These are phyloP conservation scores for Mimosa pudica DNA, from an alignment of 306 rosid species.

Conservation along the genomic window DNA sequence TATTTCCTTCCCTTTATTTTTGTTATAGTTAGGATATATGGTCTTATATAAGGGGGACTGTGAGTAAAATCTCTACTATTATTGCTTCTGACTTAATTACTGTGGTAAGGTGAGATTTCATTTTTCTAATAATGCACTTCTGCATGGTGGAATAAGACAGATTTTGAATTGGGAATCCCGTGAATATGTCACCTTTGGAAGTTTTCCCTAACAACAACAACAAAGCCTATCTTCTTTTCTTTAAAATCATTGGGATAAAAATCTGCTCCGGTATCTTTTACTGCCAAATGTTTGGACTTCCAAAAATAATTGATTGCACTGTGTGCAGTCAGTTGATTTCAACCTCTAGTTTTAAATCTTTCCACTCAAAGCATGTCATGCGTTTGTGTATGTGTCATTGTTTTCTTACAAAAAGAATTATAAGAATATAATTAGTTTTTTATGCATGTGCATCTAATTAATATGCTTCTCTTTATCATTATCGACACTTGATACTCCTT, in stretches of 20 bases:
- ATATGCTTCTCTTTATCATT: not conserved
- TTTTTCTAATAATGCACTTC: not conserved
- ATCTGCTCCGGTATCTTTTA: slow-evolving; percentile 10
- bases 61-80: slow-evolving; percentile 7
- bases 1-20: slow-evolving; percentile 28
- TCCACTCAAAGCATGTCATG: not conserved
- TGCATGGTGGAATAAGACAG: slow-evolving; percentile 40
- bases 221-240: slow-evolving; percentile 53
- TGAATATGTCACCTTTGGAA: slow-evolving; percentile 38
- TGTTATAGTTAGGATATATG: not conserved
- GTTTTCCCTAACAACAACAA: slow-evolving; percentile 36
- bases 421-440: not conserved
- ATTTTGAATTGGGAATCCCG: slow-evolving; percentile 46
- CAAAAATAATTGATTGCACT: not conserved
- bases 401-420: not conserved
- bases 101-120: slow-evolving; percentile 24
- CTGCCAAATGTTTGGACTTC: not conserved
- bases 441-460: not conserved
- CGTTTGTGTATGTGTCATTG: no score
- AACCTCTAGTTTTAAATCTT: not conserved
- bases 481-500: not conserved
- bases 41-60: slow-evolving; percentile 30
- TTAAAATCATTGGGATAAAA: slow-evolving; percentile 16
- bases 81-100: slow-evolving; percentile 12
- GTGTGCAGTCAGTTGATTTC: not conserved